Conservation (phyloP, 495 filamentous ascomycete genomes). For the Aspergillus cavernicola region DNA sequence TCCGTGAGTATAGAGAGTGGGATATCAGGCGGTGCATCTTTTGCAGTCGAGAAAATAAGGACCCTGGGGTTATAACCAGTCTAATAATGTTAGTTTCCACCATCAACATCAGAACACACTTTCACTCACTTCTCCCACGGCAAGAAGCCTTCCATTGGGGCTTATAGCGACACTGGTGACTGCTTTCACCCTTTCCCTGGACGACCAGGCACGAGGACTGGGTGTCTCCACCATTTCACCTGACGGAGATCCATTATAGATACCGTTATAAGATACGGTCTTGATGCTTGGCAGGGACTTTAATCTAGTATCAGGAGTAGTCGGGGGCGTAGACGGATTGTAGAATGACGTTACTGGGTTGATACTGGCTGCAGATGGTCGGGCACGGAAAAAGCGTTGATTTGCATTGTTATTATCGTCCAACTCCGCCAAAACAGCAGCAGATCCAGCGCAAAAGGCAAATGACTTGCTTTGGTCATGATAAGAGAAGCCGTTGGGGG, state of each 20-base stretch:
- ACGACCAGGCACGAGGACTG: constrained; percentile 70
- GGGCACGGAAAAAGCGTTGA: constrained; percentile 87
- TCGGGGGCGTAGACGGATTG: constrained; percentile 58
- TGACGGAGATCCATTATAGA: constrained; percentile 34
- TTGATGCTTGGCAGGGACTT: constrained; percentile 32
- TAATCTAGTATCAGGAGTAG: constrained; percentile 40
- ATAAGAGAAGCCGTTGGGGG: constrained; percentile 82
- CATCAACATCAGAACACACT: background rate
- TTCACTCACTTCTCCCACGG: constrained; percentile 76
- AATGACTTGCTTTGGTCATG: constrained; percentile 68
- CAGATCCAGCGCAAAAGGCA: constrained; percentile 87
- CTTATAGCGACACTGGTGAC: constrained; percentile 92
- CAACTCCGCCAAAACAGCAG: constrained; percentile 83
- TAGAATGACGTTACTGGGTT: constrained; percentile 52
- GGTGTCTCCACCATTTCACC: constrained; percentile 57
- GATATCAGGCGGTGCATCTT: constrained; percentile 70
- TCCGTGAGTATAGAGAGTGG: constrained; percentile 85
- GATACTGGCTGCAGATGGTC: constrained; percentile 70
- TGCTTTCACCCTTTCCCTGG: constrained; percentile 88
- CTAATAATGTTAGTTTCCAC: constrained; percentile 28
- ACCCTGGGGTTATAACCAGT: constrained; percentile 92
- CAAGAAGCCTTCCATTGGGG: constrained; percentile 82
- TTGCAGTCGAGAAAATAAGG: constrained; percentile 75
- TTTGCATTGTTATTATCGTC: constrained; percentile 65
- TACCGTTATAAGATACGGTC: constrained; percentile 25